Evolutionary conservation across 2,329 filamentous ascomycete species (phyloP).

Genomic region (Fusarium penzigii): DNA sequence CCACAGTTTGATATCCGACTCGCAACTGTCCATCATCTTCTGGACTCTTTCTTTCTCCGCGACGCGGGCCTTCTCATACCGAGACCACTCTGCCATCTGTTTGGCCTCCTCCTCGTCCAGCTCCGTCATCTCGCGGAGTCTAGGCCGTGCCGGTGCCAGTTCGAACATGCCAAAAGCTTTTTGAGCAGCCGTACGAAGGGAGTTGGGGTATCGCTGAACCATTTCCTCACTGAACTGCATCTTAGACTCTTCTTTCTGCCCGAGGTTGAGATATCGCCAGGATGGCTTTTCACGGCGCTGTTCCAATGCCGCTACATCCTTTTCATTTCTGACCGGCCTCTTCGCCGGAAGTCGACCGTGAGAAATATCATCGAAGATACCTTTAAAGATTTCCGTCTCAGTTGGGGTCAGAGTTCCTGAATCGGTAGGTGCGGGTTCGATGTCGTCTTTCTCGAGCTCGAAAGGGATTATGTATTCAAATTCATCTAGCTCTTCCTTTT

Average conservation of each 20-base stretch:
- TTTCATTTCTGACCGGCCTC: constrained; percentile 2
- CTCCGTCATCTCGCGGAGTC: constrained; percentile 29
- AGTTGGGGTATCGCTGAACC: constrained; percentile 39
- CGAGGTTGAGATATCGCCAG: no score
- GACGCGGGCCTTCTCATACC: constrained; percentile 40
- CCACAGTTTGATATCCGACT: constrained; percentile 68
- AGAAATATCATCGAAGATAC: constrained; percentile 53
- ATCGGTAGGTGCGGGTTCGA: constrained; percentile 19
- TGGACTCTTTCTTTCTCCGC: constrained; percentile 56
- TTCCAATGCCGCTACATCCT: no score
- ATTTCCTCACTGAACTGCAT: constrained; percentile 37
- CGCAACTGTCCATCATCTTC: constrained; percentile 52
- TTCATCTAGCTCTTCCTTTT: constrained; percentile 27
- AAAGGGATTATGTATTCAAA: constrained; percentile 49
- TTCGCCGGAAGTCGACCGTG: constrained; percentile 36
- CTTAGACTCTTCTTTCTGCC: constrained; percentile 20
- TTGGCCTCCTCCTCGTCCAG: constrained; percentile 33
- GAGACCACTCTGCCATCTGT: constrained; percentile 36
- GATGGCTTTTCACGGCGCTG: constrained; percentile 31
- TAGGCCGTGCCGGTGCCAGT: constrained; percentile 29
- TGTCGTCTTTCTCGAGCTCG: constrained; percentile 48
- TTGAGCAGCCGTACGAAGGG: constrained; percentile 42
- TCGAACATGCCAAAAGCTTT: constrained; percentile 42
- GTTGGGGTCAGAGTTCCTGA: constrained; percentile 57
- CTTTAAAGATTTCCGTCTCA: constrained; percentile 59